Evolutionary conservation across 2,329 filamentous ascomycete species (phyloP).

Genomic region (Aspergillus puulaauensis): DNA sequence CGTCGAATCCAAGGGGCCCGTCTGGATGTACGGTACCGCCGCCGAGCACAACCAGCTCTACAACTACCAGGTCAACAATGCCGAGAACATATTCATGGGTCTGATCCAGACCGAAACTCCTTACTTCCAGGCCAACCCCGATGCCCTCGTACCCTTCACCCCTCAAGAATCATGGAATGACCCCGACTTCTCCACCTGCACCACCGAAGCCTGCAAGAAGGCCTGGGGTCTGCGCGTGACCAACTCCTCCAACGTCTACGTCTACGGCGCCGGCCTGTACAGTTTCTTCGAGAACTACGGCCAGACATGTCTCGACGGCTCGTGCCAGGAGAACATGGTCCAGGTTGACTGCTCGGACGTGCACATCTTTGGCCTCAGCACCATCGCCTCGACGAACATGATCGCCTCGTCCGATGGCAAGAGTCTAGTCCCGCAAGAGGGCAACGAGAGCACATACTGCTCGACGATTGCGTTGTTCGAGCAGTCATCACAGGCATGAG

Average conservation of each 20-base stretch:
- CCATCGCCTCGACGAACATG: conserved; percentile 75
- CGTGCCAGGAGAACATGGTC: conserved; percentile 77
- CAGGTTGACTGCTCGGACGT: conserved; percentile 66
- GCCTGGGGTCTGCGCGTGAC: conserved; percentile 73
- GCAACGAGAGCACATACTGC: conserved; percentile 45
- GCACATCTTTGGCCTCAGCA: conserved; percentile 68
- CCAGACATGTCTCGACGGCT: conserved; percentile 68
- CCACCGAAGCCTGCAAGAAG: conserved; percentile 61
- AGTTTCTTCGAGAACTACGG: conserved; percentile 81
- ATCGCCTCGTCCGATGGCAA: conserved; percentile 49
- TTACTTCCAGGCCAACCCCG: conserved; percentile 79
- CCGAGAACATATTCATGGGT: conserved; percentile 76
- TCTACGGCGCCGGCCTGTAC: conserved; percentile 76
- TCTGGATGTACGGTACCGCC: conserved; percentile 77
- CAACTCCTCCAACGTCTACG: conserved; percentile 64
- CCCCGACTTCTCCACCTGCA: conserved; percentile 67
- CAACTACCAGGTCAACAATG: conserved; percentile 82
- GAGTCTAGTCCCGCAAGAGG: conserved; percentile 37
- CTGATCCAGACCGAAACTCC: conserved; percentile 88
- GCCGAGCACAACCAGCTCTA: conserved; percentile 62
- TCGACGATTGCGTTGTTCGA: conserved; percentile 47
- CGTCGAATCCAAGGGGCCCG: conserved; percentile 74
- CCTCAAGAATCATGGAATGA: conserved; percentile 43
- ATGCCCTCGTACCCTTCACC: conserved; percentile 55
- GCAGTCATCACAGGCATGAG: conserved; percentile 19